Evolutionary conservation across 495 filamentous ascomycete species (phyloP).

Genomic region (Friedmanniomyces simplex): DNA sequence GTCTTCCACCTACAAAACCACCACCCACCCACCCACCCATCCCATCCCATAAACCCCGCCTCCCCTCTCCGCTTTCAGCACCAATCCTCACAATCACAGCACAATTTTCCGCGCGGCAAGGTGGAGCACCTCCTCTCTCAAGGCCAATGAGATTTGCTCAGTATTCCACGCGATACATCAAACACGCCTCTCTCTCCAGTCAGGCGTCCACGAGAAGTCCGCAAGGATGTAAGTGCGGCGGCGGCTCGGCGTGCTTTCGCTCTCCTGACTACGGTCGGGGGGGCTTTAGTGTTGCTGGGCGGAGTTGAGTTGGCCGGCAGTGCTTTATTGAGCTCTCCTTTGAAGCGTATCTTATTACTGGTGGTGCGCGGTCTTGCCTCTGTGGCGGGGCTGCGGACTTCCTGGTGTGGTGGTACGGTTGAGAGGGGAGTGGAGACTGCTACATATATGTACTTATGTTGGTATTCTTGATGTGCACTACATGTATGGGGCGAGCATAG

Average conservation of each 20-base stretch:
- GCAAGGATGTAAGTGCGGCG: neutral
- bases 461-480: neutral
- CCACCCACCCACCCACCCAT: neutral
- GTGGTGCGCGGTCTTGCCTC: no score
- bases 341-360: no score
- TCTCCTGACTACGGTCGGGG: no score
- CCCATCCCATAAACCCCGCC: neutral
- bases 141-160: slow-evolving; percentile 28
- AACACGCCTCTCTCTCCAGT: neutral
- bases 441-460: no score
- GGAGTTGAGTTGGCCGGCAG: no score
- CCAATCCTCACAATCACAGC: neutral
- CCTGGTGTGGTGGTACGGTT: no score
- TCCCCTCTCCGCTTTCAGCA: slow-evolving; percentile 12
- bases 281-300: no score
- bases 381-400: no score
- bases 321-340: no score
- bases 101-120: slow-evolving; percentile 23
- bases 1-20: no score
- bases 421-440: neutral
- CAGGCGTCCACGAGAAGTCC: slow-evolving; percentile 9
- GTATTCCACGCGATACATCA: slow-evolving; percentile 31
- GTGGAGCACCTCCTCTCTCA: slow-evolving; percentile 28
- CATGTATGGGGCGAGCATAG: no score
- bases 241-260: no score